These are phyloP conservation scores for Microthlaspi erraticum DNA, from an alignment of 345 rosid genomes.

Conservation along the genomic window DNA sequence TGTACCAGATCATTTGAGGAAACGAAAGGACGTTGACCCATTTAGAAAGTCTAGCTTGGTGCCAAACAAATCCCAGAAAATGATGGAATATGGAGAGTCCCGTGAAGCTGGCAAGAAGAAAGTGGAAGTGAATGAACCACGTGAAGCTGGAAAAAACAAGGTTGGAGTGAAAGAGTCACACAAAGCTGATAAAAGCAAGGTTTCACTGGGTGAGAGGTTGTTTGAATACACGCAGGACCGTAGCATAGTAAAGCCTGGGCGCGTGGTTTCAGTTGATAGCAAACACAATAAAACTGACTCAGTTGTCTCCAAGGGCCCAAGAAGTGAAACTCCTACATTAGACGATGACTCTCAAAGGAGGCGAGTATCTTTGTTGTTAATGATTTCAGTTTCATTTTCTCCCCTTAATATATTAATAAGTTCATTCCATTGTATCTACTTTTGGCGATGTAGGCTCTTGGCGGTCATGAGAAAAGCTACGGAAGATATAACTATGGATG, in stretches of 20 bases:
- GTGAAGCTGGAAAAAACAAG: conserved; percentile 36
- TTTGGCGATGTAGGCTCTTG: conserved; percentile 55
- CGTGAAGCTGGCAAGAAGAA: conserved; percentile 41
- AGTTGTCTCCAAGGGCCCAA: conserved; percentile 43
- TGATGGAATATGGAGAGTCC: conserved; percentile 47
- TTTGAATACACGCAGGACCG: conserved; percentile 32
- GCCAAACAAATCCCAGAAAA: conserved; percentile 44
- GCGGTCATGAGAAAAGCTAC: conserved; percentile 56
- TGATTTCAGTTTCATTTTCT: conserved; percentile 18
- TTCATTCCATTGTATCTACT: conserved; percentile 20
- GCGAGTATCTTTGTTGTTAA: conserved; percentile 43
- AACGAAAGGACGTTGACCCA: conserved; percentile 48
- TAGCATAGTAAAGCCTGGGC: conserved; percentile 45
- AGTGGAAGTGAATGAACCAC: conserved; percentile 46
- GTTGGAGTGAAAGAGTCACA: conserved; percentile 46
- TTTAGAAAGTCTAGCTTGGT: conserved; percentile 36
- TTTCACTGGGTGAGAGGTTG: conserved; percentile 55
- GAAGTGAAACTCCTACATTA: conserved; percentile 47
- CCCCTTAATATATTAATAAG: conserved; percentile 18
- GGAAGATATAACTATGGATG: conserved; percentile 62
- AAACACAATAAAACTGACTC: conserved; percentile 37
- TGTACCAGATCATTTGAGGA: conserved; percentile 45
- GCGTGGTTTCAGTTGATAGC: conserved; percentile 31
- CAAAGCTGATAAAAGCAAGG: conserved; percentile 40
- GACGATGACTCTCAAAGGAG: conserved; percentile 75